These are phyloP conservation scores for Panaeolus papilionaceus DNA, from an alignment of 768 basidiomycete species.

Conservation along the genomic window DNA sequence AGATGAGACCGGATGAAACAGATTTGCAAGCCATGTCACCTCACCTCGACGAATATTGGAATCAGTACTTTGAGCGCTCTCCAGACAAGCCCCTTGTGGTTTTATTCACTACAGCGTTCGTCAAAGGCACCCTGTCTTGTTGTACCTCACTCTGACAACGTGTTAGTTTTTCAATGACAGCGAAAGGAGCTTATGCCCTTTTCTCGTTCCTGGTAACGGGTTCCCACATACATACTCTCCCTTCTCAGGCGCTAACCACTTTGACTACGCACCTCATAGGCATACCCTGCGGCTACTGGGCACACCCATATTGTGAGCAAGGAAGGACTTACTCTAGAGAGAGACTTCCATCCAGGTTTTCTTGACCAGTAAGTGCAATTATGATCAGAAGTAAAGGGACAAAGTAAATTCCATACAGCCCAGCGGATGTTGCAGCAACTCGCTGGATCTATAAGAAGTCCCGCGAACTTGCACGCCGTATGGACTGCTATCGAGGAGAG, in stretches of 20 bases:
- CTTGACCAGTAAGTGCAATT: slow-evolving; percentile 37
- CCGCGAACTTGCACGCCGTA: slow-evolving; percentile 60
- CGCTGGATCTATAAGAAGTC: slow-evolving; percentile 56
- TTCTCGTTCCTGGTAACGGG: not conserved
- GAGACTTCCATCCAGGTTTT: slow-evolving; percentile 35
- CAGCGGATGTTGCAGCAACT: slow-evolving; percentile 48
- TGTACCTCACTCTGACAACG: not conserved
- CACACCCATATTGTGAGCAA: slow-evolving; percentile 45
- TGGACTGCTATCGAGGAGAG: slow-evolving; percentile 44
- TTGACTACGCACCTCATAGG: slow-evolving; percentile 21
- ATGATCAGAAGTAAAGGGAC: too few relatives aligned
- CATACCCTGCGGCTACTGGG: slow-evolving; percentile 43
- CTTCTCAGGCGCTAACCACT: not conserved
- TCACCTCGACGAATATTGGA: slow-evolving; percentile 54
- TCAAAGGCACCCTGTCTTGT: not conserved
- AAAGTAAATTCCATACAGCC: slow-evolving; percentile 25
- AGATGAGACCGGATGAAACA: slow-evolving; percentile 54
- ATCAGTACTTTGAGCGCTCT: slow-evolving; percentile 48
- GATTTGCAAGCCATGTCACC: slow-evolving; percentile 57
- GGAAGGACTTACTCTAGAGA: slow-evolving; percentile 33
- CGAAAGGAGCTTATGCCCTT: not conserved
- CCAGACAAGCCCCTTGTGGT: slow-evolving; percentile 62
- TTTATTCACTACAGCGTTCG: slow-evolving; percentile 41
- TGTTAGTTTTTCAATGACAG: not conserved
- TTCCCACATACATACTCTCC: not conserved